Percentiles rank a stretch among this genome's conserved stretches.
These are phyloP conservation scores for Odontarrhena argentea DNA, from an alignment of 345 rosid genomes.

Conservation along the genomic window DNA sequence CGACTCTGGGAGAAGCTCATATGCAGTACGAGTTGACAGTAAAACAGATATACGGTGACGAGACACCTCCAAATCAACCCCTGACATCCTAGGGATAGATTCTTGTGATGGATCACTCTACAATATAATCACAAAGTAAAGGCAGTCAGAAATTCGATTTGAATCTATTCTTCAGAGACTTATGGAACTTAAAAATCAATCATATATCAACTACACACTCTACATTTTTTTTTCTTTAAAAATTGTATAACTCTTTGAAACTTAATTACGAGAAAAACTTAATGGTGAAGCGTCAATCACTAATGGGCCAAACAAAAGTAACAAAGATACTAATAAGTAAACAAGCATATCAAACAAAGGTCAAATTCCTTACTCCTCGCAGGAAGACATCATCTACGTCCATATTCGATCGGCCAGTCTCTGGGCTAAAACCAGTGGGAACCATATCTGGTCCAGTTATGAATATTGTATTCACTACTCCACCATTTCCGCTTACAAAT, in stretches of 20 bases:
- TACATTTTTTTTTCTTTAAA: neutral
- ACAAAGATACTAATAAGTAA: slow-evolving; percentile 21
- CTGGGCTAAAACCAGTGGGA: slow-evolving; percentile 45
- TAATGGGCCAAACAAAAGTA: neutral
- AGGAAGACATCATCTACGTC: slow-evolving; percentile 69
- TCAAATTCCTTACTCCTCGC: slow-evolving; percentile 51
- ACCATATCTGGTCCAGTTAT: slow-evolving; percentile 52
- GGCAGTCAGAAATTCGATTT: slow-evolving; percentile 35
- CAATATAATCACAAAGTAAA: slow-evolving; percentile 27
- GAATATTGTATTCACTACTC: slow-evolving; percentile 68
- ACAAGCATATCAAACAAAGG: slow-evolving; percentile 7
- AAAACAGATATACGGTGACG: slow-evolving; percentile 68
- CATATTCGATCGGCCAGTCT: slow-evolving; percentile 58
- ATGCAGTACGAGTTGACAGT: slow-evolving; percentile 76
- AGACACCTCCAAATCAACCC: slow-evolving; percentile 70
- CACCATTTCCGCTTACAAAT: slow-evolving; percentile 58
- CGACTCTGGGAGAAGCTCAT: slow-evolving; percentile 95
- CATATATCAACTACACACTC: neutral
- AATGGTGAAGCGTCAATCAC: too few relatives aligned
- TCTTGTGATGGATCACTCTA: slow-evolving; percentile 52
- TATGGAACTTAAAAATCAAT: slow-evolving; percentile 16
- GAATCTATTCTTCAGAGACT: slow-evolving; percentile 5
- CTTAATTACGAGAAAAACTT: slow-evolving; percentile 1
- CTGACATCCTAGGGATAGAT: slow-evolving; percentile 54
- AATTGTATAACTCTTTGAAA: neutral